phyloP scores from a whole-genome alignment of 2,329 filamentous ascomycete species.

The Colletotrichum tamarilloi region DNA sequence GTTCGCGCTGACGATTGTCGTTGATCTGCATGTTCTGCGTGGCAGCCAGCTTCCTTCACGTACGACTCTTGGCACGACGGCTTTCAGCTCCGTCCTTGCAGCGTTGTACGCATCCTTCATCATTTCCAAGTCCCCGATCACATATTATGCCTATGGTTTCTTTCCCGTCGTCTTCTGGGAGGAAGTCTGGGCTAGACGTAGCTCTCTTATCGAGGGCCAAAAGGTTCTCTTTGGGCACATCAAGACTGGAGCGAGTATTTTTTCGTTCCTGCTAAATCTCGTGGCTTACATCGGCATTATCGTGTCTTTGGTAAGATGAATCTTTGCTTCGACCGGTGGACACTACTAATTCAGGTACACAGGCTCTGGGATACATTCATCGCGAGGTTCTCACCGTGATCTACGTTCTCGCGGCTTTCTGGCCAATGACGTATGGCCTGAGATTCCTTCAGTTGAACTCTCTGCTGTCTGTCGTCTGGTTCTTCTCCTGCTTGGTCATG shows the following conservation, averaged over 20 bases:
- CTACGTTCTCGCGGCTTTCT: slow-evolving; percentile 80
- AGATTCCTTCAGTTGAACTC: slow-evolving; percentile 77
- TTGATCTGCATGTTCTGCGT: slow-evolving; percentile 88
- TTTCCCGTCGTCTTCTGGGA: slow-evolving; percentile 98
- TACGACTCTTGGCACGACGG: slow-evolving; percentile 65
- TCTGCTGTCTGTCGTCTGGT: slow-evolving; percentile 77
- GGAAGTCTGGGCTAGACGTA: slow-evolving; percentile 84
- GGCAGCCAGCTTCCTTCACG: slow-evolving; percentile 73
- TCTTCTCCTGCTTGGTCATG: slow-evolving; percentile 82
- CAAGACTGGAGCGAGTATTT: slow-evolving; percentile 65
- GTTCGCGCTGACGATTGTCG: slow-evolving; percentile 88
- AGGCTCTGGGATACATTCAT: slow-evolving; percentile 93
- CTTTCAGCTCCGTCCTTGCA: slow-evolving; percentile 82
- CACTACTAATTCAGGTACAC: slow-evolving; percentile 35
- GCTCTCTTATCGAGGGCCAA: slow-evolving; percentile 74
- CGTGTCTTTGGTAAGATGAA: slow-evolving; percentile 74
- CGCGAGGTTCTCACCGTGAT: slow-evolving; percentile 87
- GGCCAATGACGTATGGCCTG: slow-evolving; percentile 80
- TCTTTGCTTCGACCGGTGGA: neutral
- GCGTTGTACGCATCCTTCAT: slow-evolving; percentile 82
- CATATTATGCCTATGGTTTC: slow-evolving; percentile 91
- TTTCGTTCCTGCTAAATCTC: slow-evolving; percentile 72
- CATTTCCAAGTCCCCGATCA: slow-evolving; percentile 80
- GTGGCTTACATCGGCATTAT: slow-evolving; percentile 79
- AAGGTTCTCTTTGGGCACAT: slow-evolving; percentile 77